phyloP scores from a whole-genome alignment of 345 rosid species.

The Luvunga scandens region DNA sequence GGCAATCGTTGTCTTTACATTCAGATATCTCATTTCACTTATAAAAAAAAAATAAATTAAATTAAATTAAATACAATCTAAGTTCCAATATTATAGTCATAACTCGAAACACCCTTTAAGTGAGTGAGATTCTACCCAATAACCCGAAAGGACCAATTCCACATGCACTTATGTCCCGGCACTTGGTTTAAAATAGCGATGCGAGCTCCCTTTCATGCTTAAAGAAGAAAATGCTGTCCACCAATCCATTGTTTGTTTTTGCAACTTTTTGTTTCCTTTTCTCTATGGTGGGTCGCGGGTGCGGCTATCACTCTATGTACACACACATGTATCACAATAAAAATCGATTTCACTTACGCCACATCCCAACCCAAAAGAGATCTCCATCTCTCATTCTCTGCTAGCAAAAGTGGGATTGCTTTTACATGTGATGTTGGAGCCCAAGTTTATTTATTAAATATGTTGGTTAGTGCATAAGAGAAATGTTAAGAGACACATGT shows the following conservation, averaged over 20 bases:
- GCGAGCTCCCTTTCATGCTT: not conserved
- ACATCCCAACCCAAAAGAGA: not conserved
- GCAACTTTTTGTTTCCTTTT: not conserved
- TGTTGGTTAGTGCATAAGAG: not conserved
- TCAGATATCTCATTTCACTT: no score
- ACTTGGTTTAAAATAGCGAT: not conserved
- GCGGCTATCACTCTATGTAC: not conserved
- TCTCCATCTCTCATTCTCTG: not conserved
- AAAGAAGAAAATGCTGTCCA: conserved; percentile 3
- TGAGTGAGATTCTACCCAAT: no score
- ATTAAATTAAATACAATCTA: no score
- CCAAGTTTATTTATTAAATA: not conserved
- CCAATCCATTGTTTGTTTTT: not conserved
- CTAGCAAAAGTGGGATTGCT: not conserved
- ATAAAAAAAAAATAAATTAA: no score
- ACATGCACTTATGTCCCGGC: not conserved
- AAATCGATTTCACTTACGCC: conserved; percentile 8
- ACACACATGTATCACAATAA: not conserved
- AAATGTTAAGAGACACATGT: no score
- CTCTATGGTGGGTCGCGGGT: not conserved
- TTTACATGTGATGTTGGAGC: not conserved
- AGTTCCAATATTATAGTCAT: no score
- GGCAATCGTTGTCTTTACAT: no score
- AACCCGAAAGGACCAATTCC: not conserved
- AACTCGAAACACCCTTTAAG: no score